Conservation (phyloP, 2,329 filamentous ascomycete species). For the Alternaria sp. region DNA sequence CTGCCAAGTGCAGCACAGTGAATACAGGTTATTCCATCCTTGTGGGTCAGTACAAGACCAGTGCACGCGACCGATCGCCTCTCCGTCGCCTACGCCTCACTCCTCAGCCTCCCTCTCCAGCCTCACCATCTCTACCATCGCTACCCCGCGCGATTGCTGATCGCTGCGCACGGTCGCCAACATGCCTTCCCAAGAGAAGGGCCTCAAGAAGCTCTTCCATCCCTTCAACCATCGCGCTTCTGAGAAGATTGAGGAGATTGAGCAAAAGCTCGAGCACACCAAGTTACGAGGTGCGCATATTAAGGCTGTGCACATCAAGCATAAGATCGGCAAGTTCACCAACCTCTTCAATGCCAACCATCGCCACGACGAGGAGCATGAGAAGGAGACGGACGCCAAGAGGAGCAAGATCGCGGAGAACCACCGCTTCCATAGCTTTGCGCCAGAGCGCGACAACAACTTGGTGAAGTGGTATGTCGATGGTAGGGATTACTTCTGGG, state of each 20-base stretch:
- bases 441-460: constrained; percentile 84
- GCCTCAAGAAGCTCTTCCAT: constrained; percentile 47
- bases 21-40: constrained; percentile 31
- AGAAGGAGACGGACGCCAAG: constrained; percentile 82
- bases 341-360: constrained; percentile 84
- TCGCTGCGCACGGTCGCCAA: constrained; percentile 19
- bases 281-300: constrained; percentile 59
- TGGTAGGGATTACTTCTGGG: constrained; percentile 91
- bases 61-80: constrained; percentile 17
- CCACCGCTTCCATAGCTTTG: constrained; percentile 89
- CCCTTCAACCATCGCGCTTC: constrained; percentile 43
- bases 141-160: constrained; percentile 12
- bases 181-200: constrained; percentile 31
- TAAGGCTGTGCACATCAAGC: constrained; percentile 64
- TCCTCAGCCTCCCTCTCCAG: constrained; percentile 22
- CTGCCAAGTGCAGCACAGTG: constrained; percentile 16
- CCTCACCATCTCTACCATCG: constrained; percentile 3
- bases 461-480: constrained; percentile 97
- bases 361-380: constrained; percentile 92
- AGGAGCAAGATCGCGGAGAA: constrained; percentile 72
- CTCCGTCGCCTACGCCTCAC: constrained; percentile 24
- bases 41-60: constrained; percentile 27
- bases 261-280: constrained; percentile 55
- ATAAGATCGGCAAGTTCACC: constrained; percentile 68
- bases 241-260: constrained; percentile 41